A percentile compares a stretch with the other conserved stretches of the same genome.
These are phyloP conservation scores for Davidsoniella australis DNA, from an alignment of 2,329 filamentous ascomycete species.

Conservation along the genomic window DNA sequence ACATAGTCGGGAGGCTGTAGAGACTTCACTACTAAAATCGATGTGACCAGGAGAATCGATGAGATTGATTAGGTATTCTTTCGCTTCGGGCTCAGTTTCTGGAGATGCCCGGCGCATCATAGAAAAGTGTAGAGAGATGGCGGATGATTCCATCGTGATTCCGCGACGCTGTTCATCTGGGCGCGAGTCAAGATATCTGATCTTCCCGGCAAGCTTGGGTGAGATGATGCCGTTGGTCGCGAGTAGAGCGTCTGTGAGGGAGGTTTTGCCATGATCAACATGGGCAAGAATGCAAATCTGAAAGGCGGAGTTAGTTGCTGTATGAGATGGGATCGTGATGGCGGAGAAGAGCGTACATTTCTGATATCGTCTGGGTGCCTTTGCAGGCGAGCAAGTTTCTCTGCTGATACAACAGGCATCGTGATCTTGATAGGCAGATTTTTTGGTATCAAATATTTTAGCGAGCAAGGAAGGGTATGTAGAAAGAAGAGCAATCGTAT, in stretches of 20 bases:
- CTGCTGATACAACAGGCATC: conserved; percentile 85
- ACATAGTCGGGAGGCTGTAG: conserved; percentile 81
- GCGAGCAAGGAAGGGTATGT: not conserved
- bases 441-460: conserved; percentile 1
- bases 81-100: conserved; percentile 50
- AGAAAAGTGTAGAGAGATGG: conserved; percentile 91
- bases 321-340: not conserved
- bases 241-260: conserved; percentile 84
- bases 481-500: not conserved
- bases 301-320: conserved; percentile 11
- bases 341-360: conserved; percentile 50
- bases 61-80: conserved; percentile 89
- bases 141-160: conserved; percentile 99
- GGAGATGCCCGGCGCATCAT: conserved; percentile 61
- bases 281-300: conserved; percentile 92
- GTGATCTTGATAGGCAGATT: conserved; percentile 17
- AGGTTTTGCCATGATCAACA: conserved; percentile 97
- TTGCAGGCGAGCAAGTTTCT: conserved; percentile 83
- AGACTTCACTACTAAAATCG: conserved; percentile 96
- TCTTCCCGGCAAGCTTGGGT: conserved; percentile 90
- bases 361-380: conserved; percentile 73
- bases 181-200: conserved; percentile 89
- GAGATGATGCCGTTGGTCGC: conserved; percentile 99
- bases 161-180: conserved; percentile 91
- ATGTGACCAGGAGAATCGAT: conserved; percentile 98